Conservation (phyloP, 768 basidiomycete species). For the Pisolithus microcarpus region DNA sequence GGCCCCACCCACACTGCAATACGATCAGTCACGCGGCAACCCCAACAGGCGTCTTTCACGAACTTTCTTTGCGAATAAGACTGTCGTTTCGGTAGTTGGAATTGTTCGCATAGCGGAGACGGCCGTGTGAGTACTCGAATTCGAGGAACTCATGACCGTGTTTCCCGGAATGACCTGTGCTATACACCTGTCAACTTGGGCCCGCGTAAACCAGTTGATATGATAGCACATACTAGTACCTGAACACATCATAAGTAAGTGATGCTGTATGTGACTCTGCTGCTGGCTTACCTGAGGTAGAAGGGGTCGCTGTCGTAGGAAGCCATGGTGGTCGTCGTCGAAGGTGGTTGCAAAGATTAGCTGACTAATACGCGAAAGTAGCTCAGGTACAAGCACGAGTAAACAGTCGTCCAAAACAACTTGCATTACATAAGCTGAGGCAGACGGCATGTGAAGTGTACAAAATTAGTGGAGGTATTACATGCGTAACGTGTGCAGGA, state of each 20-base stretch:
- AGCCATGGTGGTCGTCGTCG: conserved; percentile 17
- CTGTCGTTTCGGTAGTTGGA: conserved; percentile 98
- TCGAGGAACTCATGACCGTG: conserved; percentile 98
- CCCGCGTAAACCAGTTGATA: neutral
- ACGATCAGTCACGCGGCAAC: neutral
- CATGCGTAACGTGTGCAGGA: neutral
- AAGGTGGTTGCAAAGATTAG: neutral
- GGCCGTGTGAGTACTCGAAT: conserved; percentile 96
- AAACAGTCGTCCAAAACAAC: too few relatives aligned
- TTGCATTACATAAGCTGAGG: too few relatives aligned
- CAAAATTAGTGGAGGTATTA: too few relatives aligned
- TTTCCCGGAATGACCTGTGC: conserved; percentile 95
- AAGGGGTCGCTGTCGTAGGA: conserved; percentile 64
- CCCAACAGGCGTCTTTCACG: conserved; percentile 26
- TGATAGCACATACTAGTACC: conserved; percentile 44
- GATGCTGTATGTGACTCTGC: neutral
- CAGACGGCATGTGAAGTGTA: too few relatives aligned
- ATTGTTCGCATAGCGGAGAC: conserved; percentile 97
- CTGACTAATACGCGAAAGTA: too few relatives aligned
- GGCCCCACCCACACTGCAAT: conserved; percentile 87
- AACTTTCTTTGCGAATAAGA: conserved; percentile 97
- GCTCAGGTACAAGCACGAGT: too few relatives aligned
- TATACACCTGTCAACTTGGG: neutral
- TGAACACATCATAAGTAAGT: conserved; percentile 18
- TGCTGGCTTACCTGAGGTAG: conserved; percentile 56